phyloP scores from a whole-genome alignment of 202 grass and related monocot species.

The Carex arenaria region DNA sequence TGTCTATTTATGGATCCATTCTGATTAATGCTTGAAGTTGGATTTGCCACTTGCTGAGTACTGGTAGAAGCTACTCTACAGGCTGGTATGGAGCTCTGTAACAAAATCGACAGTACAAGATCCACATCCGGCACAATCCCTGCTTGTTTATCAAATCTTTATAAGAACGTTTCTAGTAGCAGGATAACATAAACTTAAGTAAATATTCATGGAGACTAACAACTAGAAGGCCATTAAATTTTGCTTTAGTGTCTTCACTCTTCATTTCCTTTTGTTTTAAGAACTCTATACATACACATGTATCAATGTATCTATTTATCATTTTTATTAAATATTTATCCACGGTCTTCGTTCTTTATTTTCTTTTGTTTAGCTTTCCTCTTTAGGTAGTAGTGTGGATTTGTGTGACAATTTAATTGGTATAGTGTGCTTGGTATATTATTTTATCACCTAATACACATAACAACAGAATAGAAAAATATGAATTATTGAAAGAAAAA shows the following conservation, averaged over 20 bases:
- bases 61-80: conserved; percentile 36
- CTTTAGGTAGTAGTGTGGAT: too few species aligned
- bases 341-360: background rate
- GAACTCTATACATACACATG: background rate
- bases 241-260: background rate
- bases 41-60: conserved; percentile 29
- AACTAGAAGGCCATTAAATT: conserved; percentile 6
- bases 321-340: background rate
- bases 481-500: background rate
- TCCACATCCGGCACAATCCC: conserved; percentile 72
- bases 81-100: conserved; percentile 57
- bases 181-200: background rate
- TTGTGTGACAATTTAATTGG: background rate
- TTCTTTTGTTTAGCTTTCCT: too few species aligned
- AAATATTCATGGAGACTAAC: background rate
- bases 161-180: background rate
- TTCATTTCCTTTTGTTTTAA: background rate
- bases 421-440: background rate
- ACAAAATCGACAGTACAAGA: conserved; percentile 61
- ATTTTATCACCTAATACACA: background rate
- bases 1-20: conserved; percentile 64
- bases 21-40: conserved; percentile 45
- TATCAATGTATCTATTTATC: background rate
- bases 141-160: conserved; percentile 26
- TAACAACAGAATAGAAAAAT: background rate